Conservation (phyloP, 2,329 filamentous ascomycete species). For the Nemania abortiva region DNA sequence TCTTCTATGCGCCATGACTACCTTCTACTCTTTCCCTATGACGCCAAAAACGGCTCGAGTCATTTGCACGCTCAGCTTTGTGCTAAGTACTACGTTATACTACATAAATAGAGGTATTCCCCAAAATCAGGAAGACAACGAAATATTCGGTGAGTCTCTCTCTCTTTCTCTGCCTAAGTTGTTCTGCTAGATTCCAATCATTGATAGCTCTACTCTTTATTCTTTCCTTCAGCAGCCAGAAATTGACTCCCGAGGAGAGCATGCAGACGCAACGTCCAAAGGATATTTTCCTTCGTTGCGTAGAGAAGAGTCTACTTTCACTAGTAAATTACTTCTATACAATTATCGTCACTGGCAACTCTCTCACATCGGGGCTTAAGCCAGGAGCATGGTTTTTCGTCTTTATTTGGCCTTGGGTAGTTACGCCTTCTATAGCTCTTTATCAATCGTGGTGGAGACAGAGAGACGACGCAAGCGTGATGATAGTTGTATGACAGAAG, state of each 20-base stretch:
- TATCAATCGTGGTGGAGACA: slow-evolving; percentile 35
- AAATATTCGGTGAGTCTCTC: slow-evolving; percentile 33
- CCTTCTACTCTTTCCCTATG: slow-evolving; percentile 33
- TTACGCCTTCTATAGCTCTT: slow-evolving; percentile 31
- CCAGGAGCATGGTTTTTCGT: slow-evolving; percentile 31
- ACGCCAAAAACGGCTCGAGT: slow-evolving; percentile 33
- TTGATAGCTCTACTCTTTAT: slow-evolving; percentile 32
- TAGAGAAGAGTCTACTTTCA: slow-evolving; percentile 35
- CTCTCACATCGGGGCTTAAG: slow-evolving; percentile 33
- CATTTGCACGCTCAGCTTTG: slow-evolving; percentile 33
- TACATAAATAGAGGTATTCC: slow-evolving; percentile 33
- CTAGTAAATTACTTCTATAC: slow-evolving; percentile 33
- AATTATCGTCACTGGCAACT: slow-evolving; percentile 34
- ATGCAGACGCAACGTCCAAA: slow-evolving; percentile 31
- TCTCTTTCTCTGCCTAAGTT: slow-evolving; percentile 26
- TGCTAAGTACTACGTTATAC: slow-evolving; percentile 33
- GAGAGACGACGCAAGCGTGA: slow-evolving; percentile 30
- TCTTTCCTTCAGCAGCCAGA: slow-evolving; percentile 32
- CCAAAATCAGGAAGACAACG: slow-evolving; percentile 34
- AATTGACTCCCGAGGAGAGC: slow-evolving; percentile 32
- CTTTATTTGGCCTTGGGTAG: slow-evolving; percentile 34
- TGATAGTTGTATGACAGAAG: slow-evolving; percentile 29
- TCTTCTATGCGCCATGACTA: slow-evolving; percentile 33
- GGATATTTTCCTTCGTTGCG: slow-evolving; percentile 32
- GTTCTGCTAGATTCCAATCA: slow-evolving; percentile 32